Evolutionary conservation across 2,329 filamentous ascomycete species (phyloP).

Genomic region (Aspergillus pseudoglaucus): DNA sequence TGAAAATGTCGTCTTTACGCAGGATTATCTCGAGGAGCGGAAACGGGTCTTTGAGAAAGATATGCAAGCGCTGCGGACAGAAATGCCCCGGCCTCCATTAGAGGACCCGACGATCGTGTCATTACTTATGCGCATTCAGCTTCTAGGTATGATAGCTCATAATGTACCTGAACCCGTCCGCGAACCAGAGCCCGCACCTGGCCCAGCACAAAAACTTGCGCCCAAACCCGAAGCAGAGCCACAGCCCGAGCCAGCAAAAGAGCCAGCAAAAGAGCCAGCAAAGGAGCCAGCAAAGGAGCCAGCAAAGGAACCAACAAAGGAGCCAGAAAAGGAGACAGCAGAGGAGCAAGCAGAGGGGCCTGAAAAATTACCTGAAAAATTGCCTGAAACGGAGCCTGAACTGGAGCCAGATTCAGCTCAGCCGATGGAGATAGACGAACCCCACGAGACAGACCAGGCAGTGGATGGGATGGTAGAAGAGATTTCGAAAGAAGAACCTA

Average conservation of each 20-base stretch:
- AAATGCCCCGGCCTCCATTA: constrained; percentile 37
- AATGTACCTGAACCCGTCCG: constrained; percentile 20
- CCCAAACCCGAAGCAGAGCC: constrained; percentile 3
- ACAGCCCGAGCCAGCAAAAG: neutral
- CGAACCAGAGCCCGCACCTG: neutral
- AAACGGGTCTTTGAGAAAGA: constrained; percentile 41
- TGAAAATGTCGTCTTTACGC: constrained; percentile 39
- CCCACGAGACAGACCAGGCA: neutral
- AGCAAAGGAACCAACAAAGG: too few relatives aligned
- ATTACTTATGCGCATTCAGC: constrained; percentile 38
- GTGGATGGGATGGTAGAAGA: constrained; percentile 1
- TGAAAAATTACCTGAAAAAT: too few relatives aligned
- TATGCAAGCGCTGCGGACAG: constrained; percentile 36
- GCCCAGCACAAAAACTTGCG: constrained; percentile 6
- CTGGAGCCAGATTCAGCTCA: neutral
- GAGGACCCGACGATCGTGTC: constrained; percentile 37
- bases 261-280: neutral
- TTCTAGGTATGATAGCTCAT: constrained; percentile 38
- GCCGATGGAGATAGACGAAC: neutral
- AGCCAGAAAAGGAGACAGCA: neutral
- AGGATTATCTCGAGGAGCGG: constrained; percentile 42
- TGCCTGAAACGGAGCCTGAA: neutral
- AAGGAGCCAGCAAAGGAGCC: neutral
- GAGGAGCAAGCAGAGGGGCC: too few relatives aligned
- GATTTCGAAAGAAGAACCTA: constrained; percentile 3